Conservation (phyloP, 495 filamentous ascomycete genomes). For the Aspergillus avenaceus region DNA sequence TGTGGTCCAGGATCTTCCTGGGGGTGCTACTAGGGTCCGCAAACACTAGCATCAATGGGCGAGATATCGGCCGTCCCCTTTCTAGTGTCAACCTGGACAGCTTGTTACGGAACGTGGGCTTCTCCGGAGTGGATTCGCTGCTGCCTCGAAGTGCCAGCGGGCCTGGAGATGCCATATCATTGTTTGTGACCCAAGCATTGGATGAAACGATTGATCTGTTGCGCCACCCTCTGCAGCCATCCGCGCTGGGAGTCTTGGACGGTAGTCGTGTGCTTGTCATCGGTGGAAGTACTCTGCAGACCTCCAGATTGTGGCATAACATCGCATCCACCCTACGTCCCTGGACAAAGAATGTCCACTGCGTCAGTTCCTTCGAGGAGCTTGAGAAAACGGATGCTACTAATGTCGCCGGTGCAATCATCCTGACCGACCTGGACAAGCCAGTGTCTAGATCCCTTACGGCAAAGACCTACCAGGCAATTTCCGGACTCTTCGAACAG, state of each 20-base stretch:
- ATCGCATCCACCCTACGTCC: not conserved
- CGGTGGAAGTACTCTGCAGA: not conserved
- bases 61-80: not conserved
- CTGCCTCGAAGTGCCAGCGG: not conserved
- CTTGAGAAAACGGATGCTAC: not conserved
- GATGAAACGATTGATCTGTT: not conserved
- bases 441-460: not conserved
- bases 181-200: not conserved
- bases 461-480: not conserved
- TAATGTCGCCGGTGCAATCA: not conserved
- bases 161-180: not conserved
- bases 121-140: not conserved
- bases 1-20: constrained; percentile 1
- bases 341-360: not conserved
- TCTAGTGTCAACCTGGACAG: not conserved
- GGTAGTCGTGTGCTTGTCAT: not conserved
- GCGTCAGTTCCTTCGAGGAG: not conserved
- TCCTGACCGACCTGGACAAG: not conserved
- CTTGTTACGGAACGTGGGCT: not conserved
- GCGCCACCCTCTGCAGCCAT: not conserved
- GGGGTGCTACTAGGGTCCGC: not conserved
- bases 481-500: not conserved
- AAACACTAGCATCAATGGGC: not conserved
- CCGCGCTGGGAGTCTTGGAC: not conserved
- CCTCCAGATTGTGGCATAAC: not conserved